phyloP scores from a whole-genome alignment of 441 rosid genomes.

The Rhodomyrtus psidioides region DNA sequence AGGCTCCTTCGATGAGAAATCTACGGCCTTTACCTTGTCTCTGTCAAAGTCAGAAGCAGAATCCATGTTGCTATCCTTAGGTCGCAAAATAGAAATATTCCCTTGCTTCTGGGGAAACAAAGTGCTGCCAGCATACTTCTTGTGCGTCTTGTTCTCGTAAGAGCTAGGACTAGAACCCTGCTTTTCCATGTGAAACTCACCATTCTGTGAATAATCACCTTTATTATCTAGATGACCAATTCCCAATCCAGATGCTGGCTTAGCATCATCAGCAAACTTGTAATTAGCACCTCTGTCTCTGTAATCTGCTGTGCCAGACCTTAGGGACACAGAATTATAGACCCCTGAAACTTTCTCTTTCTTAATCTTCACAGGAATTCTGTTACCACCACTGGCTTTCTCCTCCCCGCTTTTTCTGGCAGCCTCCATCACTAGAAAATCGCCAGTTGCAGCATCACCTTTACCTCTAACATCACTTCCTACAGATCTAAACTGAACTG shows the following conservation, averaged over 20 bases:
- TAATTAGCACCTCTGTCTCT: conserved; percentile 1
- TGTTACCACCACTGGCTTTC: conserved; percentile 17
- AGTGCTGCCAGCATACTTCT: conserved; percentile 2
- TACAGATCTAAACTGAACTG: conserved; percentile 25
- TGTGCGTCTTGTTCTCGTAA: background rate
- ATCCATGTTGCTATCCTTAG: conserved; percentile 13
- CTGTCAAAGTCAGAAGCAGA: conserved; percentile 9
- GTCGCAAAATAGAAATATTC: conserved; percentile 1
- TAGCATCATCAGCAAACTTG: conserved; percentile 10
- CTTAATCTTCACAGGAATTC: conserved; percentile 3
- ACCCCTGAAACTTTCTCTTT: conserved; percentile 14
- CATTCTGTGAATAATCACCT: conserved; percentile 3
- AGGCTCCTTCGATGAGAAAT: conserved; percentile 4
- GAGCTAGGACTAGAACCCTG: background rate
- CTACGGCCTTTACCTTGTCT: conserved; percentile 8
- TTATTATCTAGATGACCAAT: conserved; percentile 6
- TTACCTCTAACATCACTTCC: conserved; percentile 16
- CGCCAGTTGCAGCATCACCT: conserved; percentile 19
- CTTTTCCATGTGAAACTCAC: background rate
- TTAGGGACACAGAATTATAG: conserved; percentile 6
- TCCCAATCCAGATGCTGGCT: conserved; percentile 7
- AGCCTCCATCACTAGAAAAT: conserved; percentile 13
- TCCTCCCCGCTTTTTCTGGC: conserved; percentile 15
- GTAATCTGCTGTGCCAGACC: conserved; percentile 5
- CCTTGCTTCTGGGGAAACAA: conserved; percentile 4